A percentile compares a stretch with the other conserved stretches of the same genome.
Evolutionary conservation across 1,284 basidiomycete species (phyloP).

Genomic region (Phaffia rhodozyma): DNA sequence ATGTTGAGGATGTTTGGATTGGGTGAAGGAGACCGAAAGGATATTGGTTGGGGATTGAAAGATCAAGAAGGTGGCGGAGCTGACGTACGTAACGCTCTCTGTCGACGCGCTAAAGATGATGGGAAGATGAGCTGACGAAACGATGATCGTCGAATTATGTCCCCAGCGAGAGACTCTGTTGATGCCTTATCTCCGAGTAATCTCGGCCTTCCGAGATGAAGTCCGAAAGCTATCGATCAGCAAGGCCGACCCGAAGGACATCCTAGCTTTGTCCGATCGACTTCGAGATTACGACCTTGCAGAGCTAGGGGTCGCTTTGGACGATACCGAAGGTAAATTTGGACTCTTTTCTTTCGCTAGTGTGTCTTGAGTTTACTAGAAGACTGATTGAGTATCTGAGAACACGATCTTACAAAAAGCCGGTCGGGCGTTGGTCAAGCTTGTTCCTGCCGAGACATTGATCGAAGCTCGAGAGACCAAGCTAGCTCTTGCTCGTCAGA

Average conservation of each 20-base stretch:
- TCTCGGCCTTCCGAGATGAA: constrained; percentile 85
- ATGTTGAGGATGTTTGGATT: constrained; percentile 95
- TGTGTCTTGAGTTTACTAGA: not conserved
- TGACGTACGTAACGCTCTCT: constrained; percentile 46
- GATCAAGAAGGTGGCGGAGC: constrained; percentile 30
- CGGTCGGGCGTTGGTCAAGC: constrained; percentile 87
- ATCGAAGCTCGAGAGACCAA: constrained; percentile 82
- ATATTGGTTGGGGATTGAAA: constrained; percentile 41
- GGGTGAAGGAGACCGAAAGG: constrained; percentile 51
- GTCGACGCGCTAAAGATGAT: not conserved
- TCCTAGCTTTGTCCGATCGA: constrained; percentile 72
- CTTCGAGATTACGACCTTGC: constrained; percentile 83
- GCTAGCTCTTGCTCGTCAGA: constrained; percentile 59
- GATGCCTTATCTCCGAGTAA: constrained; percentile 75
- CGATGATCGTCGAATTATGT: not conserved
- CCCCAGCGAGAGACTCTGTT: constrained; percentile 65
- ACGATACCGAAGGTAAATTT: constrained; percentile 77
- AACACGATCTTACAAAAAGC: constrained; percentile 40
- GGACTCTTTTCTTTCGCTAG: constrained; percentile 15
- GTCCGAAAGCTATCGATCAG: constrained; percentile 72
- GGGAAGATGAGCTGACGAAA: too few species aligned
- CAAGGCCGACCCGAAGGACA: constrained; percentile 54
- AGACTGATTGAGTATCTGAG: not conserved
- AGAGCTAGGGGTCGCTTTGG: constrained; percentile 85
- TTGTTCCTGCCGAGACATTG: constrained; percentile 72